These are phyloP conservation scores for Camelina laxa DNA, from an alignment of 345 rosid genomes.

Conservation along the genomic window DNA sequence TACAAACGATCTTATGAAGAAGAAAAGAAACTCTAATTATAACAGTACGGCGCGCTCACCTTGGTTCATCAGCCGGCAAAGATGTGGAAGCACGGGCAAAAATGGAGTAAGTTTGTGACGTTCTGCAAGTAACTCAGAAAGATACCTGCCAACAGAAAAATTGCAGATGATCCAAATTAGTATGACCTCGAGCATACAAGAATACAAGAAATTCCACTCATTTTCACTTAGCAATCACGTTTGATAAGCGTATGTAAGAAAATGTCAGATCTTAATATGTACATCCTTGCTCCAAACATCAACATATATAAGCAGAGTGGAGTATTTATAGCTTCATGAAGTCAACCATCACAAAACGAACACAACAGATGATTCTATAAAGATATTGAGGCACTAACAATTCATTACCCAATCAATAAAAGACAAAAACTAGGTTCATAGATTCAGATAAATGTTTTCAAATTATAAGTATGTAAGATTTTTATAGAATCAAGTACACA, in stretches of 20 bases:
- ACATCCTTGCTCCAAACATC: constrained; percentile 13
- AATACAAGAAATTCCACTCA: constrained; percentile 27
- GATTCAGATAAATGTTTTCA: background rate
- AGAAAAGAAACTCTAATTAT: constrained; percentile 22
- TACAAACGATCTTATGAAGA: background rate
- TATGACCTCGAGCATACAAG: constrained; percentile 28
- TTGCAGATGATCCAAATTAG: constrained; percentile 17
- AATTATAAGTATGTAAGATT: background rate
- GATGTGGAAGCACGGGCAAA: constrained; percentile 70
- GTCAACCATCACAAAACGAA: background rate
- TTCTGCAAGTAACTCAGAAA: constrained; percentile 78
- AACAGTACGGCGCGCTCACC: constrained; percentile 62
- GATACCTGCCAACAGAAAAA: constrained; percentile 60
- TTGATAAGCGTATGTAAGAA: background rate
- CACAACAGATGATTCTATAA: constrained; percentile 15
- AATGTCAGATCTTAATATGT: background rate
- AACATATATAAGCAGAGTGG: background rate
- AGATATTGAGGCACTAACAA: constrained; percentile 1
- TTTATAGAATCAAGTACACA: background rate
- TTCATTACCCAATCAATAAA: background rate
- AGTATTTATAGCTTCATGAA: constrained; percentile 14
- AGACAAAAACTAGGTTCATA: background rate
- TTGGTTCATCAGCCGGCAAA: constrained; percentile 73
- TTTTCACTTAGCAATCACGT: constrained; percentile 4
- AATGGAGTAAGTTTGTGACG: constrained; percentile 79